Base-by-base conservation (phyloP, 306 rosid genomes). In the Cucumis sativus region DNA sequence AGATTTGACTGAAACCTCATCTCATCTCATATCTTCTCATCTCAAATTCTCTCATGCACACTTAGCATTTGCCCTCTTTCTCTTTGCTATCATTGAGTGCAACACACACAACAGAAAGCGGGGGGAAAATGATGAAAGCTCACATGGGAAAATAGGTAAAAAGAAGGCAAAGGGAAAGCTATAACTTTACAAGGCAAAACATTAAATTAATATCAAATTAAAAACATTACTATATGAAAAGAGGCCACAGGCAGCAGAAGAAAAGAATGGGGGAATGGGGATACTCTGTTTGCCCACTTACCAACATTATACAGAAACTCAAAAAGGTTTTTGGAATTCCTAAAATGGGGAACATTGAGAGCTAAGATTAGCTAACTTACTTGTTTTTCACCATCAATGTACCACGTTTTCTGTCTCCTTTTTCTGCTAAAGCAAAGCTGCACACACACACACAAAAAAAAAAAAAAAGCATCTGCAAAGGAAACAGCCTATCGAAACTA, bases 241-340 rank as follows among this genome's bases (percentile, higher is more conserved):
- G 74, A 66, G 74, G 35, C n/a, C 47, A 37, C 37, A 81, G 76
- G 37, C 37, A 82, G 76, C 84, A 75, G 40, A 60, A 82, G 45
- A 33, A 33, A 33, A 3, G 0, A 33, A 58, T 81, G 77, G 68
- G 81, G 76, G n/a, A 78, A 28, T 25, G 30, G 20, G 78, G 79
- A 77, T 75, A 37, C 81, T 80, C 78, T 88, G 90, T 77, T 79
- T 80, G 79, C 78, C 47, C 82, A 82, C 83, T 77, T 57, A 81
- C 82, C 85, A 82, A 83, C 91, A 88, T 82, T 71, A 21, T 76
- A 73, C 80, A 67, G 58, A 40, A 49, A 45, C 51, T 8, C 76
- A 21, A 28, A 57, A 72, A 49, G 75, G 64, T 58, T 55, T 51
- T 55, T 79, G 70, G 84, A 57, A 78, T 71, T 84, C 77, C 56